Conservation (phyloP, 805 yeast genomes). For the Yarrowia porcina region DNA sequence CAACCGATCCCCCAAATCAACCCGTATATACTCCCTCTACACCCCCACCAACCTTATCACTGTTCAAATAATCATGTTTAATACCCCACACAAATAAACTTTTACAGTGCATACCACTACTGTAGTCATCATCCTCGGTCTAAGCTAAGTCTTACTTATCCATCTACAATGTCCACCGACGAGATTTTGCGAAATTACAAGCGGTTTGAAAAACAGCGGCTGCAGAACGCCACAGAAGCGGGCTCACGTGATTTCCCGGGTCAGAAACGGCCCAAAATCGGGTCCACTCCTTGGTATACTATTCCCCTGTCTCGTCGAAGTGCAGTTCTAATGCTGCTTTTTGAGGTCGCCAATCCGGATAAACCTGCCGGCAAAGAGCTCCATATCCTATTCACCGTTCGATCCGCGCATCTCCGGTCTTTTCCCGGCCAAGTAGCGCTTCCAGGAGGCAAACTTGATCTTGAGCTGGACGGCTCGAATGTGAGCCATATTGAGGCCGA, state of each 20-base stretch:
- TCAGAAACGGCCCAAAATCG: conserved; percentile 13
- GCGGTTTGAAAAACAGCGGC: conserved; percentile 17
- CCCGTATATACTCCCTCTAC: too few relatives aligned
- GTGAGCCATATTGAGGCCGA: conserved; percentile 16
- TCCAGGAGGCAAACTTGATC: conserved; percentile 83
- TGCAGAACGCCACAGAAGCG: neutral
- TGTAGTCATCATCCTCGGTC: neutral
- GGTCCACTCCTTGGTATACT: neutral
- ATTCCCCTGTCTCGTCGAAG: conserved; percentile 2
- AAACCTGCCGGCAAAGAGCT: conserved; percentile 43
- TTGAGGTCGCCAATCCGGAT: neutral
- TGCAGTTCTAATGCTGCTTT: conserved; percentile 9
- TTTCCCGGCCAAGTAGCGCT: conserved; percentile 81
- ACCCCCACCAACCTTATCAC: too few relatives aligned
- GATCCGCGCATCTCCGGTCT: conserved; percentile 61
- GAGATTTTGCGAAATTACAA: neutral
- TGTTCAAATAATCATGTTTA: conserved; percentile 1
- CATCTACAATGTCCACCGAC: conserved; percentile 8
- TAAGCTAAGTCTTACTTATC: neutral
- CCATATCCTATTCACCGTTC: conserved; percentile 68
- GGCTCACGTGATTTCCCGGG: neutral
- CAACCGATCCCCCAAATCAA: too few relatives aligned
- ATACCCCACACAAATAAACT: conserved; percentile 20
- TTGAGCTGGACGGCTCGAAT: conserved; percentile 24
- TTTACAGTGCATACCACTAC: neutral